Evolutionary conservation across 2,329 filamentous ascomycete genomes (phyloP), one percentile per base, ranked within the genome.

Genomic region (Microdochium trichocladiopsis): DNA sequence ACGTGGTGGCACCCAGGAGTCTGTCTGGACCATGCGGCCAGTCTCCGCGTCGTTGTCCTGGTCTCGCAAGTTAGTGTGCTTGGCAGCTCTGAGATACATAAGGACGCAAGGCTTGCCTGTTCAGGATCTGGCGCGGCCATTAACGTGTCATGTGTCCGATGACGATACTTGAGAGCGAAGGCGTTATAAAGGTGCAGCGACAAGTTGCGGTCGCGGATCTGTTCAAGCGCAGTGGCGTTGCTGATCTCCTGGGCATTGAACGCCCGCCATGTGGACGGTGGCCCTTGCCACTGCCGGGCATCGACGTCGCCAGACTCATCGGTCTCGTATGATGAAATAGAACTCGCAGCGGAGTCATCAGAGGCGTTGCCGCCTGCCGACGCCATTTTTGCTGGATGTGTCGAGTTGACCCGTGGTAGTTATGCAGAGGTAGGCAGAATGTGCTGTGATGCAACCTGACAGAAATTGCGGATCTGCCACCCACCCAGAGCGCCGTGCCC

Each of bases 171-270:
- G 51, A 95, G 72, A 33, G 79, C 79, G 69, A 87, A 86, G 0
- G 86, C 77, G 66, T 94, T 90, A 70, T 89, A 95, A 4, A 96
- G 72, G 69, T 96, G 92, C 47, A 85, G 70, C 0, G 82, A 76
- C 11, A 96, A 71, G 63, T 96, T 86, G 51, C 78, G 73, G 37
- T 86, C 80, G 33, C 81, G 75, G 16, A 83, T 65, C 47, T 81
- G 76, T 53, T 86, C 79, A 52, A 95, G 72, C 8, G 85, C 83
- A 4, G 76, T 72, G 53, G 79, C 79, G 2, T 88, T 75, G 8
- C 77, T 75, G 14, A 86, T 78, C 54, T 91, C 88, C 28, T 78
- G 70, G 49, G 74, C 71, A 2, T 85, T 90, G 53, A 82, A 71
- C 10, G 68, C 61, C 51, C 72, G 73, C 90, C 91, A 96, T 58